These are phyloP conservation scores for Cetraspora pellucida DNA, from an alignment of 192 early-diverging fungal genomes.

Conservation along the genomic window DNA sequence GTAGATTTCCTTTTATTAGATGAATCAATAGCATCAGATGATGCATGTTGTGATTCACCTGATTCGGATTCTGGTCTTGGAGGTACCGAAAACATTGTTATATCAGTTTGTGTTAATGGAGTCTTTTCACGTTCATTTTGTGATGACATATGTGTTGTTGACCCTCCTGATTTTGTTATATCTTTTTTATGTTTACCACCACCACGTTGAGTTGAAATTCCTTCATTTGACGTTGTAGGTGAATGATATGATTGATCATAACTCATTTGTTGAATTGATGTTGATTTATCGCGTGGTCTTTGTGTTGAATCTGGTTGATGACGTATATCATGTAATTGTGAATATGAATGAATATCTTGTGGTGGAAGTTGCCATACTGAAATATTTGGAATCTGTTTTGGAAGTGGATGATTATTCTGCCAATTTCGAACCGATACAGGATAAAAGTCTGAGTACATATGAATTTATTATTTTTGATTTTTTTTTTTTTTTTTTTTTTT, in stretches of 20 bases:
- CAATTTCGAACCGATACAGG: slow-evolving; percentile 22
- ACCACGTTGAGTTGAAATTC: neutral
- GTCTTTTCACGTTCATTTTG: slow-evolving; percentile 11
- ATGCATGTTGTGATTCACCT: neutral
- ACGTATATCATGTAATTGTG: no score
- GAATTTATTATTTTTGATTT: no score
- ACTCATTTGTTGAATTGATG: no score
- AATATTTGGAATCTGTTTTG: neutral
- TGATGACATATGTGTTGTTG: neutral
- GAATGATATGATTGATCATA: no score
- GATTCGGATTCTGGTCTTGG: neutral
- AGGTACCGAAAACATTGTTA: neutral
- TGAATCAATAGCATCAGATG: neutral
- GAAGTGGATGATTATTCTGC: slow-evolving; percentile 11
- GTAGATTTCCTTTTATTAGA: neutral
- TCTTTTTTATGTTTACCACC: neutral
- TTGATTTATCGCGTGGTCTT: neutral
- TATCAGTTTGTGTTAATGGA: neutral
- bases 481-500: no score
- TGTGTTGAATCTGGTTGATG: neutral
- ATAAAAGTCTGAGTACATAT: slow-evolving; percentile 21
- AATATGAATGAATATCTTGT: neutral
- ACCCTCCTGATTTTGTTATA: neutral
- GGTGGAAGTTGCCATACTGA: neutral
- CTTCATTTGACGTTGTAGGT: no score